These are phyloP conservation scores for Papiliotrema fonsecae DNA, from an alignment of 1,284 basidiomycete species.

Conservation along the genomic window DNA sequence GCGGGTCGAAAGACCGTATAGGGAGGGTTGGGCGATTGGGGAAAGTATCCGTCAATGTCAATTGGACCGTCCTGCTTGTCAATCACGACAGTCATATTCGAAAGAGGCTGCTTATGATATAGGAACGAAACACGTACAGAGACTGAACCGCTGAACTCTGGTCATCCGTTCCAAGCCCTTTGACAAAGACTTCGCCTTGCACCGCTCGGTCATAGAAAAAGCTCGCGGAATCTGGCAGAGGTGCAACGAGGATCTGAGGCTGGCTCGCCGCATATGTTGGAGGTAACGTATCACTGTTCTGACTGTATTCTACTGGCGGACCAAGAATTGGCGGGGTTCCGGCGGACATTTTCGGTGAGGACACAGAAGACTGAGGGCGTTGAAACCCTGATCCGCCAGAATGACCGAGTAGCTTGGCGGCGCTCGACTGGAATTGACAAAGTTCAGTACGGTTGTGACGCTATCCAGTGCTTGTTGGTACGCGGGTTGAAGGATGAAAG, in stretches of 20 bases:
- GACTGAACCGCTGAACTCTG: conserved; percentile 5
- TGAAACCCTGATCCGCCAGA: too few species aligned
- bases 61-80: conserved; percentile 23
- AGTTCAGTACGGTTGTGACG: too few species aligned
- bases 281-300: conserved; percentile 14
- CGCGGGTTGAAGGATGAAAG: background rate
- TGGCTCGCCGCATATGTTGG: conserved; percentile 37
- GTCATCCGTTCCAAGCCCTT: conserved; percentile 31
- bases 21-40: conserved; percentile 21
- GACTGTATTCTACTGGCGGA: background rate
- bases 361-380: too few species aligned
- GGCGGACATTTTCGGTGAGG: too few species aligned
- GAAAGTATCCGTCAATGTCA: conserved; percentile 24
- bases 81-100: background rate
- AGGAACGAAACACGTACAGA: background rate
- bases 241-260: conserved; percentile 42
- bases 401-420: too few species aligned
- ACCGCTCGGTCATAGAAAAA: conserved; percentile 41
- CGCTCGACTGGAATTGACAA: too few species aligned
- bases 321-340: background rate
- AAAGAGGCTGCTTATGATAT: background rate
- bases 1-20: conserved; percentile 17
- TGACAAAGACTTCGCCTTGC: conserved; percentile 45
- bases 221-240: conserved; percentile 39
- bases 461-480: too few species aligned